Conservation (phyloP, 2,329 filamentous ascomycete species). For the Trichoderma sp. region DNA sequence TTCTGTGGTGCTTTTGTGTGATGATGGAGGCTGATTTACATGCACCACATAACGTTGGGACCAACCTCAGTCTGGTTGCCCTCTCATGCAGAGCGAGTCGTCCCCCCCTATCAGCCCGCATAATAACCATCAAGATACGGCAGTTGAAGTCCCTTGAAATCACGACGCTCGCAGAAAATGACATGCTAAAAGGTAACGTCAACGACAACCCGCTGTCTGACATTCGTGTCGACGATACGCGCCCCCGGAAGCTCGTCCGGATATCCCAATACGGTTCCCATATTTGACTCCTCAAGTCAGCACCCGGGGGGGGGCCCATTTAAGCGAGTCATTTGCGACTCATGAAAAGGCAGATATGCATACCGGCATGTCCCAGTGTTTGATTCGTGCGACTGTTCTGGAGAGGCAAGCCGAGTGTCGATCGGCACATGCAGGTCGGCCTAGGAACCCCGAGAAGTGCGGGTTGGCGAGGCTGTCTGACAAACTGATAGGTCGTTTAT, state of each 20-base stretch:
- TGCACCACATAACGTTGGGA: neutral
- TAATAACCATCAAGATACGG: too few relatives aligned
- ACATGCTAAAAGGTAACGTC: too few relatives aligned
- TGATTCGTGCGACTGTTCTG: constrained; percentile 14
- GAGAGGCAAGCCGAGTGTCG: constrained; percentile 1
- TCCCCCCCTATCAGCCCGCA: too few relatives aligned
- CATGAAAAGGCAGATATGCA: constrained; percentile 11
- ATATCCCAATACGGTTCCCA: neutral
- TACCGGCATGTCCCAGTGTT: neutral
- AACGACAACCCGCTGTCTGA: too few relatives aligned
- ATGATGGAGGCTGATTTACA: neutral
- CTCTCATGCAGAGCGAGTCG: too few relatives aligned
- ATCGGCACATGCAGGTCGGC: constrained; percentile 20
- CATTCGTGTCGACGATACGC: neutral
- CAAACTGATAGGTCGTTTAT: neutral
- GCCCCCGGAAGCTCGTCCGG: neutral
- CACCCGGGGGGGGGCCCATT: constrained; percentile 6
- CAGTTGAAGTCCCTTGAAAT: too few relatives aligned
- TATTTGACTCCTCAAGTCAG: constrained; percentile 3
- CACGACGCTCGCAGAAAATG: too few relatives aligned
- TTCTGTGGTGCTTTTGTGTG: neutral
- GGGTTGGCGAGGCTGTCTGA: neutral
- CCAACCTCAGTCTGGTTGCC: too few relatives aligned
- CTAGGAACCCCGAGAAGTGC: constrained; percentile 11
- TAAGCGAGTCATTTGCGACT: constrained; percentile 23